Base-by-base conservation (phyloP, 2,329 filamentous ascomycete genomes). In the Colletotrichum spaethianum region DNA sequence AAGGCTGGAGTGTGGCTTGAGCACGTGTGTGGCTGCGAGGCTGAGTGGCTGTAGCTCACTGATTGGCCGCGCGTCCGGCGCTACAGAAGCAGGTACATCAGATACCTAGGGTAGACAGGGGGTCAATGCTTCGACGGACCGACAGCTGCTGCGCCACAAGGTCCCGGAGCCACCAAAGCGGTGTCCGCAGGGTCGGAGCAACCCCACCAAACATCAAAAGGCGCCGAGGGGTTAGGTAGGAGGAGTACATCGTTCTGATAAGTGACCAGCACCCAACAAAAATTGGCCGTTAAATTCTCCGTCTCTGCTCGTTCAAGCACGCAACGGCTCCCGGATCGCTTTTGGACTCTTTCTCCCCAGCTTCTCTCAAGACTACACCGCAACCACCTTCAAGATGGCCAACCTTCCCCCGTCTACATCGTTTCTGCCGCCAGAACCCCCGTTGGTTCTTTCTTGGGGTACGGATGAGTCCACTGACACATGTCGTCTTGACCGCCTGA, bases 381-480 rank as follows among this genome's bases (percentile, higher is more conserved):
- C 61, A 62, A 20, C 42, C 28, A 70, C 40, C 23, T 40, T 75
- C 84, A 90, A 78, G 73, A 97, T 97, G 94, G 89, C 94, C 81
- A 90, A 90, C 77, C 90, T 95, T 75, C 93, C 94, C 89, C 95
- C 72, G 96, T 99, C 76, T 99, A 99, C 87, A 98, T 99, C 80
- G 95, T 98, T 80, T 96, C 96, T 72, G 93, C 92, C 75, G 94
- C 91, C 79, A 91, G 95, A 84, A 99, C 96, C 75, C 96, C 96
- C 64, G 89, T 98, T 76, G 96, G 96, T 79, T 95, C 94, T 76
- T 99, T 99, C 86, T 90, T 98, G 80, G 96, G 96, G 94, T 97
- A 85, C 74, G 82, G 63, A 55, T 14, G 40, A 60, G 16, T 26
- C 33, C 11, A 31, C 31, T 14, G 53, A 62, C 67, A 67, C 73